These are phyloP conservation scores for Apium graveolens DNA, from an alignment of 129 eudicot genomes.

Conservation along the genomic window DNA sequence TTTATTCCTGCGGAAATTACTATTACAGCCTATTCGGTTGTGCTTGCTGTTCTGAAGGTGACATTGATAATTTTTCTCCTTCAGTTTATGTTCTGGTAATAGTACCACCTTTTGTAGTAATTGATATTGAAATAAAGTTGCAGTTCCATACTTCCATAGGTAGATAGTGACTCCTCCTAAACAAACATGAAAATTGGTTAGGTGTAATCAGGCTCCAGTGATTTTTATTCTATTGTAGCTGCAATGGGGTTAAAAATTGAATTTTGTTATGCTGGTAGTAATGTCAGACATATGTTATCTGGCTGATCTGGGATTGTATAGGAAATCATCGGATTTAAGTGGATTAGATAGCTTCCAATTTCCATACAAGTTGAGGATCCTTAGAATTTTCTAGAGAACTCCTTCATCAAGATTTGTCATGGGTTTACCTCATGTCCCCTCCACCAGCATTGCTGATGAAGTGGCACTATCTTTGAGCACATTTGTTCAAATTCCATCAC, in stretches of 20 bases:
- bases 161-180: conserved; percentile 26
- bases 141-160: conserved; percentile 17
- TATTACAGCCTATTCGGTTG: conserved; percentile 25
- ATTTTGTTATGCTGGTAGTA: conserved; percentile 1
- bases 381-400: background rate
- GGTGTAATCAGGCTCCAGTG: conserved; percentile 9
- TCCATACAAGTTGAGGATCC: conserved; percentile 11
- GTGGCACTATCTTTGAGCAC: conserved; percentile 53
- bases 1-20: conserved; percentile 24
- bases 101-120: conserved; percentile 26
- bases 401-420: conserved; percentile 18
- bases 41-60: conserved; percentile 26
- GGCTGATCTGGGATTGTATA: background rate
- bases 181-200: conserved; percentile 28
- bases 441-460: conserved; percentile 54
- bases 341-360: conserved; percentile 14
- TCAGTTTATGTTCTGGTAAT: conserved; percentile 32
- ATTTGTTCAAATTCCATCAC: conserved; percentile 49
- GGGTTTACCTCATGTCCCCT: conserved; percentile 89
- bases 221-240: background rate
- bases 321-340: background rate
- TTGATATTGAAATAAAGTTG: conserved; percentile 29
- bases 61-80: conserved; percentile 30
- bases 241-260: background rate
- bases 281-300: background rate